Evolutionary conservation across 2,329 filamentous ascomycete genomes (phyloP).

Genomic region (Lizonia empirigonia): DNA sequence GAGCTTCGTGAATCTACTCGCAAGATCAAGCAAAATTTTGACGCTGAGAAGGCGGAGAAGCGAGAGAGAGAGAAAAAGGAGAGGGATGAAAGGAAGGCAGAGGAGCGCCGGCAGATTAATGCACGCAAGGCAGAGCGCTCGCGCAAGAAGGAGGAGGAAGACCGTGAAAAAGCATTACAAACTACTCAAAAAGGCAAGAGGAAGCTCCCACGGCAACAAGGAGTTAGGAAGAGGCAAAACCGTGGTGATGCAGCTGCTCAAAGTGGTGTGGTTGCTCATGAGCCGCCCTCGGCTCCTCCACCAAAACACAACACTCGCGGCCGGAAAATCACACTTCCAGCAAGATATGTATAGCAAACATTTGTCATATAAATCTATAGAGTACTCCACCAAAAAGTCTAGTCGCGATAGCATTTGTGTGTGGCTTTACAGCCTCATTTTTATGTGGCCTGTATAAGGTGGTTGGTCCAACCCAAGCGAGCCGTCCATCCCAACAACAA

Average conservation of each 20-base stretch:
- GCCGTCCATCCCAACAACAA: no score
- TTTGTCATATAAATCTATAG: neutral
- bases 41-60: neutral
- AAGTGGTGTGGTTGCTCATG: slow-evolving; percentile 1
- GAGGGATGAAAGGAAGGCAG: neutral
- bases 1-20: no score
- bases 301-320: neutral
- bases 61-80: neutral
- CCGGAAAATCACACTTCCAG: neutral
- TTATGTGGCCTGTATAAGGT: no score
- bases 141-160: neutral
- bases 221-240: slow-evolving; percentile 3
- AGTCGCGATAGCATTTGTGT: neutral
- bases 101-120: neutral
- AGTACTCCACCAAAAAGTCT: neutral
- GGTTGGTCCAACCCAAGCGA: no score
- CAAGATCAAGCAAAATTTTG: neutral
- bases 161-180: neutral
- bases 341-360: neutral
- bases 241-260: slow-evolving; percentile 2
- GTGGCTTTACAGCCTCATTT: neutral
- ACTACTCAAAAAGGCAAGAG: slow-evolving; percentile 2
- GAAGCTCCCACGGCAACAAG: neutral
- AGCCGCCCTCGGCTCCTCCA: neutral
- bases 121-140: slow-evolving; percentile 1